Conservation (phyloP, 192 early-diverging fungal genomes). For the Linnemannia elongata region DNA sequence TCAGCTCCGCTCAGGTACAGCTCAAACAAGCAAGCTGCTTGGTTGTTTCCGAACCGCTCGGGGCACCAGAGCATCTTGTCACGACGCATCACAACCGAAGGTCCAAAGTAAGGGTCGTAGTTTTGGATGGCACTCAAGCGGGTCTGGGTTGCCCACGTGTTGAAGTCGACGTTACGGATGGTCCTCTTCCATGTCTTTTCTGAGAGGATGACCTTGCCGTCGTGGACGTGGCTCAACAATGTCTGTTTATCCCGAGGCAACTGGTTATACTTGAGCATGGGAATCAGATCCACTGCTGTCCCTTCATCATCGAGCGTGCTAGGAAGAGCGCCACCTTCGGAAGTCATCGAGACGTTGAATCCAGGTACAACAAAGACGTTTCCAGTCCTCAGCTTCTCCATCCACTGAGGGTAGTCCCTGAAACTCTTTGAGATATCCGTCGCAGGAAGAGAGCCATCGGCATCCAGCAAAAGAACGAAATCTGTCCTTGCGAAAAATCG, state of each 20-base stretch:
- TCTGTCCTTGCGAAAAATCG: constrained; percentile 68
- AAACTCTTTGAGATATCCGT: constrained; percentile 57
- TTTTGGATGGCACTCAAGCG: constrained; percentile 61
- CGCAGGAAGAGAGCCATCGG: constrained; percentile 58
- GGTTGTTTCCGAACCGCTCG: constrained; percentile 69
- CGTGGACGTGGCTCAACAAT: constrained; percentile 45
- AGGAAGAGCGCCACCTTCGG: background rate
- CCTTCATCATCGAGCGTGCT: background rate
- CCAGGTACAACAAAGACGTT: constrained; percentile 68
- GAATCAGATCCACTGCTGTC: background rate
- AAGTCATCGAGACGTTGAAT: constrained; percentile 55
- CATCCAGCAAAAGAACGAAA: constrained; percentile 60
- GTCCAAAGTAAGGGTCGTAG: constrained; percentile 72
- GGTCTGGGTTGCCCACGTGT: constrained; percentile 58
- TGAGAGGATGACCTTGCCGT: constrained; percentile 51
- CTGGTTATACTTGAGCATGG: constrained; percentile 11
- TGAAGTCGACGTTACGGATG: constrained; percentile 62
- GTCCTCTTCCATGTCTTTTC: constrained; percentile 70
- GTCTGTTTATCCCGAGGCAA: constrained; percentile 55
- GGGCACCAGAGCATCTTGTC: constrained; percentile 68
- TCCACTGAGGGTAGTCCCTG: constrained; percentile 51
- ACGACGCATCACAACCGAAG: constrained; percentile 65
- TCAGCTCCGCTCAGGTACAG: constrained; percentile 66
- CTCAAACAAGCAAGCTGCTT: constrained; percentile 66
- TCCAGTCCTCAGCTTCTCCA: constrained; percentile 57